Base-by-base conservation (phyloP, 768 basidiomycete species). In the Neoboletus brunneissimus region DNA sequence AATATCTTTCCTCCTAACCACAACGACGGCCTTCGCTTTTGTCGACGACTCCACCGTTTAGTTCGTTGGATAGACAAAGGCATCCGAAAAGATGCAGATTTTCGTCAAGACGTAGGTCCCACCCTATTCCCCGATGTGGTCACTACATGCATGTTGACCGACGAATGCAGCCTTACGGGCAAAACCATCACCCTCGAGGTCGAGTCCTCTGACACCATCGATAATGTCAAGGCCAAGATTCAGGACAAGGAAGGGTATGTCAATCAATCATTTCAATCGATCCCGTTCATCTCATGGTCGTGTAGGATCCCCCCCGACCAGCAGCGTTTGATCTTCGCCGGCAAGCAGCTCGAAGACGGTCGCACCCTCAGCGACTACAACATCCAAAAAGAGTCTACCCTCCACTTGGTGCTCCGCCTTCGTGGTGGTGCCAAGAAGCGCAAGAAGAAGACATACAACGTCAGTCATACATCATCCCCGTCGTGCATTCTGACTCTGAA, bases 371-470 rank as follows among this genome's bases (percentile, higher is more conserved):
- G 77, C 73, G 92, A 94, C 79, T 95, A 95, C 77, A 95, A 96
- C 81, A 96, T 99, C 72, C 97, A 98, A 80, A 98, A 98, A 84
- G 96, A 98, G 79, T 97, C 94, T 32, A 98, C 96, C 59, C 89
- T 99, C 57, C 96, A 98, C 77, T 76, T 98, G 64, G 96, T 98
- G 63, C 87, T 98, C 67, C 90, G 97, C 69, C 90, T 99, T 51
- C 92, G 95, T 78, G 97, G 97, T 83, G 97, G 97, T 84, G 94
- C 87, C 65, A 98, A 98, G 88, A 98, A 98, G 87, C 88, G 96
- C 76, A 98, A 98, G 88, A 99, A 98, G 85, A 98, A 98, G 85
- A 94, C 93, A 53, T 98, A 98, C 89, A 94, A 87, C 80, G 91
- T 93, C 48, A 48, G 88, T 79, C 2, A 27, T n/a, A 47, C 20